These are phyloP conservation scores for Carex scoparia DNA, from an alignment of 176 grass and related monocot genomes.

Conservation along the genomic window DNA sequence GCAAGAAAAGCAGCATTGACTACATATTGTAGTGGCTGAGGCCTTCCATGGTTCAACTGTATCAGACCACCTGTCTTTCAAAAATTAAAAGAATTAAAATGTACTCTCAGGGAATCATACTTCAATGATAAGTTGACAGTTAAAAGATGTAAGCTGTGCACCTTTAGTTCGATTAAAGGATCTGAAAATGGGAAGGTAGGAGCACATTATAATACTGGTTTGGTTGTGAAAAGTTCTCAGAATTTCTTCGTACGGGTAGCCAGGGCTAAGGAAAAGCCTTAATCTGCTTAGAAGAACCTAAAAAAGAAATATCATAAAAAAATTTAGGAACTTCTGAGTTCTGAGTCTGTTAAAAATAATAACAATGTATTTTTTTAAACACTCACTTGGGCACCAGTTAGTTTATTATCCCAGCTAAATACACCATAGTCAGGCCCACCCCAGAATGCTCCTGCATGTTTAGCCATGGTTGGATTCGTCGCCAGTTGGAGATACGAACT, in stretches of 20 bases:
- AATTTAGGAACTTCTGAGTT: background rate
- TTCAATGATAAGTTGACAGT: background rate
- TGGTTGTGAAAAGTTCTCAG: constrained; percentile 90
- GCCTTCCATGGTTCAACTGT: constrained; percentile 80
- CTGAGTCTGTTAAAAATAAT: background rate
- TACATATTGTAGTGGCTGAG: constrained; percentile 79
- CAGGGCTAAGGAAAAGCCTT: constrained; percentile 96
- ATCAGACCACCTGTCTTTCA: constrained; percentile 71
- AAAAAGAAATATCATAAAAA: constrained; percentile 24
- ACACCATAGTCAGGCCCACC: constrained; percentile 67
- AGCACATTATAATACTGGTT: constrained; percentile 90
- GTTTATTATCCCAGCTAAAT: constrained; percentile 97
- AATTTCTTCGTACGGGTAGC: constrained; percentile 92
- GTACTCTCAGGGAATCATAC: background rate
- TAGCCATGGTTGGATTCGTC: constrained; percentile 60
- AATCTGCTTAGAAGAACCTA: constrained; percentile 91
- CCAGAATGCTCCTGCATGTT: constrained; percentile 72
- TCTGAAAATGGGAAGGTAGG: constrained; percentile 76
- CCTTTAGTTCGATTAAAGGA: constrained; percentile 90
- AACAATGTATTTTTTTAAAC: background rate
- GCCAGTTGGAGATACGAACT: constrained; percentile 54
- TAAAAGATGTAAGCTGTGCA: constrained; percentile 3
- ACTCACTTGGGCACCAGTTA: constrained; percentile 82
- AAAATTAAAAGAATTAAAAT: constrained; percentile 26
- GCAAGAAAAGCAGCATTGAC: constrained; percentile 93